Evolutionary conservation across 2,329 filamentous ascomycete genomes (phyloP).

Genomic region (Hypoxylon sp.): DNA sequence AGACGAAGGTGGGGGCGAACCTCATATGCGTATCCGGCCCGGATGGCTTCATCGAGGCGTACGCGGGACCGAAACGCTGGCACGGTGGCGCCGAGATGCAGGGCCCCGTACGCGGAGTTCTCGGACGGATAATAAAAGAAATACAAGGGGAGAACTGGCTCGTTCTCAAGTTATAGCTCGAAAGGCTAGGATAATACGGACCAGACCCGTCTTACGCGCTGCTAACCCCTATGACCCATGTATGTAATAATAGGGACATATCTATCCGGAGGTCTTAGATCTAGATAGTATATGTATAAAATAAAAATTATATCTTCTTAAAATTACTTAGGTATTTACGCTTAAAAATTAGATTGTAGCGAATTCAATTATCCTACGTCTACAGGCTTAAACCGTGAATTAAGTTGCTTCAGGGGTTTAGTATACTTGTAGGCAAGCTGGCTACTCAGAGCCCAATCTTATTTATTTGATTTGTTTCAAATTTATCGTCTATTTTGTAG

Average conservation of each 20-base stretch:
- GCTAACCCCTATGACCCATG: neutral
- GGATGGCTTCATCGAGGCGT: conserved; percentile 86
- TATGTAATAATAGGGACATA: neutral
- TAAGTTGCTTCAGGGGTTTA: neutral
- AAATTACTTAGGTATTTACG: neutral
- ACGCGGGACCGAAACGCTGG: conserved; percentile 87
- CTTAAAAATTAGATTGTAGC: neutral
- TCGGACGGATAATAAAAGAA: conserved; percentile 70
- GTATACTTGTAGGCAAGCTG: neutral
- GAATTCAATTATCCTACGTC: neutral
- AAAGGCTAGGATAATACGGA: conserved; percentile 17
- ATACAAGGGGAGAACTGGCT: conserved; percentile 50
- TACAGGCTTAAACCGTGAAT: neutral
- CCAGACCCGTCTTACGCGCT: too few relatives aligned
- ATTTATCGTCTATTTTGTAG: conserved; percentile 1
- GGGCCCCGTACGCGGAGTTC: conserved; percentile 78
- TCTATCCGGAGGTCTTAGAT: neutral
- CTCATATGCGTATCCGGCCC: conserved; percentile 91
- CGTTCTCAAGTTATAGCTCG: conserved; percentile 54
- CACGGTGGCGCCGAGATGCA: conserved; percentile 79
- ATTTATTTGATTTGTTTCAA: neutral
- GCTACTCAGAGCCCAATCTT: neutral
- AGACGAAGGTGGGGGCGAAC: conserved; percentile 64
- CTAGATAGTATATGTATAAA: neutral
- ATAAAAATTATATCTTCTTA: neutral